phyloP scores from a whole-genome alignment of 768 basidiomycete genomes.

The Cubamyces lactineus region DNA sequence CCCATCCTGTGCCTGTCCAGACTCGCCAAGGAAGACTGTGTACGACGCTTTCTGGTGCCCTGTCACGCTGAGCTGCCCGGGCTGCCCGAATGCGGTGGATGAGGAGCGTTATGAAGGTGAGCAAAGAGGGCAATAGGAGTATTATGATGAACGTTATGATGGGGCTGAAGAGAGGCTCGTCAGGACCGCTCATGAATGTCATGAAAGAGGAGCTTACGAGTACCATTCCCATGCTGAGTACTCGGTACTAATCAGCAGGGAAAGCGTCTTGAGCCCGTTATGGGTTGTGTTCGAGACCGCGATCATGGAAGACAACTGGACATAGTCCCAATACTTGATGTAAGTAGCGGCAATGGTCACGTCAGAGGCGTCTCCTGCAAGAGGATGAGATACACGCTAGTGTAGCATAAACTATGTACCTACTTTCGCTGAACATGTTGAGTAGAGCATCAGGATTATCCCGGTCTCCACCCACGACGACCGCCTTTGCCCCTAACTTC shows the following conservation, averaged over 20 bases:
- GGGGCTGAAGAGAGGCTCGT: constrained; percentile 49
- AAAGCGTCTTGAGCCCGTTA: constrained; percentile 73
- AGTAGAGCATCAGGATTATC: constrained; percentile 78
- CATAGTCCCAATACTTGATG: constrained; percentile 84
- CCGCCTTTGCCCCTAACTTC: constrained; percentile 76
- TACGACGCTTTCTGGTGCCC: constrained; percentile 82
- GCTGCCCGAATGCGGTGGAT: constrained; percentile 86
- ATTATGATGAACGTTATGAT: constrained; percentile 87
- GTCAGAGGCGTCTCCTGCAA: constrained; percentile 80
- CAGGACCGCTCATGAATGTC: background rate
- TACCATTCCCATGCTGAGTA: constrained; percentile 93
- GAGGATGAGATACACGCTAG: constrained; percentile 16
- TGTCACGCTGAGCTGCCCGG: constrained; percentile 80
- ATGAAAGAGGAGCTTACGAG: constrained; percentile 57
- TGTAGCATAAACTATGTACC: constrained; percentile 20
- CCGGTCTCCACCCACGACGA: constrained; percentile 89
- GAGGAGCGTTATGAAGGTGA: constrained; percentile 88
- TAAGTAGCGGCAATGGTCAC: constrained; percentile 85
- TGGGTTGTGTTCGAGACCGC: constrained; percentile 77
- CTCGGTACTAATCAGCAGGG: constrained; percentile 75
- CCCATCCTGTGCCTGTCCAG: constrained; percentile 81
- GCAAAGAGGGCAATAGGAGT: constrained; percentile 83
- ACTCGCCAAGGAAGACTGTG: constrained; percentile 79
- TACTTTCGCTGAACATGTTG: constrained; percentile 94
- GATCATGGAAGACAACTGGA: constrained; percentile 69